phyloP scores from a whole-genome alignment of 139 green algal genomes.

The Asterochloris erici region DNA sequence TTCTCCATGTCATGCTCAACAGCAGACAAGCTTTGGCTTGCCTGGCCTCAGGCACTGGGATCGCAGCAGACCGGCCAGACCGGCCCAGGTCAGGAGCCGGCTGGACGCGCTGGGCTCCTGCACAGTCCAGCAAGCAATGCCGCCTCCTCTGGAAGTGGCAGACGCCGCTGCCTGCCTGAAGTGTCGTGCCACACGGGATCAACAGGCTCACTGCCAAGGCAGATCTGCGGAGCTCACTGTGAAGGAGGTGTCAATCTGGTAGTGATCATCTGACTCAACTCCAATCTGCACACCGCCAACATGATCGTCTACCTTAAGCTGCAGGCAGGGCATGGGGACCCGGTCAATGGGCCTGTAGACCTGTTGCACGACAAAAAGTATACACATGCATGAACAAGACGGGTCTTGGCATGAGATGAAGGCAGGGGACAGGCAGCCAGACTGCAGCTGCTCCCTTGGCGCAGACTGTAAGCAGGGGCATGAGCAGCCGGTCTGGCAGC shows the following conservation, averaged over 20 bases:
- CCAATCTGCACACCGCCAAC: not conserved
- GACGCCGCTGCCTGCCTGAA: not conserved
- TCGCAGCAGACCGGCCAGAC: no score
- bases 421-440: not conserved
- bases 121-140: not conserved
- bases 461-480: not conserved
- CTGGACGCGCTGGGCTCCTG: not conserved
- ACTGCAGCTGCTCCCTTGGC: not conserved
- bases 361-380: not conserved
- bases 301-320: not conserved
- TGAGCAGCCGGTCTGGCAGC: not conserved
- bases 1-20: no score
- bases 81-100: not conserved
- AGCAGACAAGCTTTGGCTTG: no score
- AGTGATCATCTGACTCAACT: constrained; percentile 6
- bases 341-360: not conserved
- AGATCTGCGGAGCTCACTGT: not conserved
- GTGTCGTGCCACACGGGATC: not conserved
- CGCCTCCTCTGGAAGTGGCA: no score
- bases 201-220: no score
- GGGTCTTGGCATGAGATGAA: not conserved
- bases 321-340: not conserved
- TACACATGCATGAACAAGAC: no score
- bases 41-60: no score
- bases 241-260: constrained; percentile 1